phyloP scores from a whole-genome alignment of 2,329 filamentous ascomycete species.

The Plectosphaerella sp. region DNA sequence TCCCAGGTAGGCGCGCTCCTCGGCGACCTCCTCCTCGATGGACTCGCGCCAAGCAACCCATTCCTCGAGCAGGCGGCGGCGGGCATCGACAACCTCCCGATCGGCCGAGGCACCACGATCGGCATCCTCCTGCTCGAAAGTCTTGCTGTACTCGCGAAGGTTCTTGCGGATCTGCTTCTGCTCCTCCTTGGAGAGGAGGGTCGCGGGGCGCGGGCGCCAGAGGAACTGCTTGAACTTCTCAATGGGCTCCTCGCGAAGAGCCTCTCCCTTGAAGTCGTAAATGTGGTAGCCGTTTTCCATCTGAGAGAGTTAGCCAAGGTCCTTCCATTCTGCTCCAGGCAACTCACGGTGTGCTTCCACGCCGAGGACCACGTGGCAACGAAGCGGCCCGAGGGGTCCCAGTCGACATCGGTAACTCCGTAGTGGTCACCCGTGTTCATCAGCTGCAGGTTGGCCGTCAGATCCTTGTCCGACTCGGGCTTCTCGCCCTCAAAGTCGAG shows the following conservation, averaged over 20 bases:
- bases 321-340: background rate
- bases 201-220: slow-evolving; percentile 88
- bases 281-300: slow-evolving; percentile 99
- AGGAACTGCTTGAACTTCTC: slow-evolving; percentile 98
- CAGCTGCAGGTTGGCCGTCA: slow-evolving; percentile 89
- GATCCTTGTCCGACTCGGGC: slow-evolving; percentile 85
- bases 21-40: slow-evolving; percentile 65
- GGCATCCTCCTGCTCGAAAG: slow-evolving; percentile 92
- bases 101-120: slow-evolving; percentile 93
- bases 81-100: slow-evolving; percentile 84
- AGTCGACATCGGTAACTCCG: slow-evolving; percentile 94
- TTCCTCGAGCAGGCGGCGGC: slow-evolving; percentile 77
- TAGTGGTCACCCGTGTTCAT: slow-evolving; percentile 96
- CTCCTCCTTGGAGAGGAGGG: slow-evolving; percentile 93
- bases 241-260: slow-evolving; percentile 82
- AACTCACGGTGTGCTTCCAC: slow-evolving; percentile 90
- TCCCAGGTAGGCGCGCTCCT: slow-evolving; percentile 66
- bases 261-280: slow-evolving; percentile 91
- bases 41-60: slow-evolving; percentile 81
- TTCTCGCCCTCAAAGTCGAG: slow-evolving; percentile 98
- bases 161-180: slow-evolving; percentile 98
- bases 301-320: slow-evolving; percentile 37
- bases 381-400: slow-evolving; percentile 94
- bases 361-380: slow-evolving; percentile 89
- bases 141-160: slow-evolving; percentile 89